Evolutionary conservation across 139 green algal species (phyloP).

Genomic region (Eudorina sp.): DNA sequence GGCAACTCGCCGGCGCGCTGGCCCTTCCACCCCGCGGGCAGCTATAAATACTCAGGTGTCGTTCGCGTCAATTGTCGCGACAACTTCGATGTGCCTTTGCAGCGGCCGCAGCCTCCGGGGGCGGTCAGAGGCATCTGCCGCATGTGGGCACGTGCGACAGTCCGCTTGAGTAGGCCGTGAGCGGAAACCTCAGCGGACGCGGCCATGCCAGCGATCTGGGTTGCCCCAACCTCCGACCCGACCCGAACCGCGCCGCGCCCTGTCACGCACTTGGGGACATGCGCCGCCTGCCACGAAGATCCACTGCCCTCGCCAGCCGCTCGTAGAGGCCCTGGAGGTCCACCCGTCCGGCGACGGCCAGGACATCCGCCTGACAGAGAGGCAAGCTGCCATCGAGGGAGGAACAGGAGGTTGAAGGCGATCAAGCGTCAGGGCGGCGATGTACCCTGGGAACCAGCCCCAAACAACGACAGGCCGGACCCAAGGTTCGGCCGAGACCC

Average conservation of each 20-base stretch:
- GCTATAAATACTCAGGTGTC: no score
- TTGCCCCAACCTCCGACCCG: neutral
- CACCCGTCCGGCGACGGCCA: neutral
- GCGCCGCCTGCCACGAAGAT: neutral
- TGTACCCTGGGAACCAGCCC: no score
- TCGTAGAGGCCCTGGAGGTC: neutral
- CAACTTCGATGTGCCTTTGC: no score
- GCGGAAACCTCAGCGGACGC: neutral
- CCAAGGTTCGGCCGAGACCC: neutral
- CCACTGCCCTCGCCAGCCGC: neutral
- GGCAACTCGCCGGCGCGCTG: no score
- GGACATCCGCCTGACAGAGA: slow-evolving; percentile 19
- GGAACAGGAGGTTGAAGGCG: neutral
- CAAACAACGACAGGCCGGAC: neutral
- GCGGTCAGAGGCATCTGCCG: neutral
- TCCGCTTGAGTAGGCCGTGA: no score
- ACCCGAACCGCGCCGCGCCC: neutral
- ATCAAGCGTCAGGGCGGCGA: no score
- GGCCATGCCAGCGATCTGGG: neutral
- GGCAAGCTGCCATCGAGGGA: slow-evolving; percentile 1
- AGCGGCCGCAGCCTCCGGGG: neutral
- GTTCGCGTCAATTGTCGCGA: no score
- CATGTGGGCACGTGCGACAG: no score
- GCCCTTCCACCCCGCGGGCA: no score
- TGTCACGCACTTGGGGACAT: neutral